Base-by-base conservation (phyloP, 1,139 yeast genomes). In the Blastobotrys serpentis region DNA sequence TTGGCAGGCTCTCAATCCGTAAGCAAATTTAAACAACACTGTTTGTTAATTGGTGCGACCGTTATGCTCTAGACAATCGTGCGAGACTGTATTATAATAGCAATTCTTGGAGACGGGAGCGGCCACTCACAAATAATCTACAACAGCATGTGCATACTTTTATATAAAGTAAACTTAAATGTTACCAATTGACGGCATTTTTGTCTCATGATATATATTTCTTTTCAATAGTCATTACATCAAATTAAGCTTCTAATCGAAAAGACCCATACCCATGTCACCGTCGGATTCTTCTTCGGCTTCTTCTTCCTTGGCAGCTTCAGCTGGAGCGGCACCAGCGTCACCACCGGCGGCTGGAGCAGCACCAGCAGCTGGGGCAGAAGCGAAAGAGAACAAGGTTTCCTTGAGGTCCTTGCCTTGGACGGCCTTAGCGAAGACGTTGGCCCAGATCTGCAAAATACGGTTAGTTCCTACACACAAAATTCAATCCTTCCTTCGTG, bases 351-450 rank as follows among this genome's bases (percentile, higher is more conserved):
- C 78, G 60, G 77, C 76, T 62, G 76, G 77, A 60, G 76, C 77
- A 60, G 76, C 76, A 58, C 79, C 75, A 58, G 79, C 78, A 56
- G 83, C 75, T 64, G 83, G 79, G 62, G 86, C 76, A 65, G 84
- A 81, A 65, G 80, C 82, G 61, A 80, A 74, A 67, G 87, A 82
- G 76, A 87, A 79, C 72, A 87, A 79, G 72, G 88, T 79, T 69
- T 86, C 90, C 83, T 90, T 90, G 73, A 92, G 78, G 82, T 90
- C 82, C 81, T 87, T 86, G 74, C 97, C 97, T 76, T 85, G 95
- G 70, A 92, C 82, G 72, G 98, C 98, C 81, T 87, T 86, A 69
- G 98, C 94, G 79, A 78, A 92, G 69, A 86, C 82, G 69, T 87
- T 89, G 70, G 96, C 87, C 97, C 98, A 90, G 78, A 87, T 80